Conservation (phyloP, 192 early-diverging fungal genomes). For the Backusella parvicylindrica region DNA sequence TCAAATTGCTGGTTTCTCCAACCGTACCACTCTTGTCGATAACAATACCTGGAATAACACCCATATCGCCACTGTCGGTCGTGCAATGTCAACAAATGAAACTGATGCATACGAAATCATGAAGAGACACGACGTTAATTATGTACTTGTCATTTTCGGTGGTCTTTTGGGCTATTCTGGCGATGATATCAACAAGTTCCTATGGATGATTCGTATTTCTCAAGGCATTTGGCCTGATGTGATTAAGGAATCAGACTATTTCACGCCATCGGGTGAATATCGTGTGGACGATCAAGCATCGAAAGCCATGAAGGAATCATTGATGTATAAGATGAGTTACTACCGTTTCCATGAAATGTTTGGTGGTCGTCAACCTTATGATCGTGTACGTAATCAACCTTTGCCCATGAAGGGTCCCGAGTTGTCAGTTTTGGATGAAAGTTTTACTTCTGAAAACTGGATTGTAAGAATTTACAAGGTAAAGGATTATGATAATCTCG, state of each 20-base stretch:
- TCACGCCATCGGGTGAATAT: conserved; percentile 88
- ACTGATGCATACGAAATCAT: conserved; percentile 92
- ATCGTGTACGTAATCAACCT: conserved; percentile 79
- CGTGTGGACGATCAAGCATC: conserved; percentile 88
- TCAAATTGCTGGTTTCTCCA: conserved; percentile 99
- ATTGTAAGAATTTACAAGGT: conserved; percentile 99
- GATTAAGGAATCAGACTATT: conserved; percentile 87
- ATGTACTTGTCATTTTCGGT: conserved; percentile 97
- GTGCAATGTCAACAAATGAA: conserved; percentile 88
- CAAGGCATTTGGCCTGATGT: conserved; percentile 94
- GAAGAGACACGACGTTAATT: conserved; percentile 91
- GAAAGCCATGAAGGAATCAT: conserved; percentile 81
- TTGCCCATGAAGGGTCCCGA: conserved; percentile 78
- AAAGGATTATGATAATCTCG: conserved; percentile 93
- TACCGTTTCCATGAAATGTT: conserved; percentile 93
- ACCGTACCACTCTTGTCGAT: conserved; percentile 95
- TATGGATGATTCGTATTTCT: conserved; percentile 99
- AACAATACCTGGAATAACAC: conserved; percentile 99
- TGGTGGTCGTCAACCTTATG: conserved; percentile 64
- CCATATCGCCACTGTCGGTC: conserved; percentile 96
- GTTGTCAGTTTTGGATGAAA: conserved; percentile 88
- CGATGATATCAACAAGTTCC: conserved; percentile 99
- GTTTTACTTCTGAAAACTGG: conserved; percentile 92
- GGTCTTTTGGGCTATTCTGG: conserved; percentile 96
- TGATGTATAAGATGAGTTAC: conserved; percentile 98